Conservation (phyloP, 2,329 filamentous ascomycete species). For the Ophiostoma sp. region DNA sequence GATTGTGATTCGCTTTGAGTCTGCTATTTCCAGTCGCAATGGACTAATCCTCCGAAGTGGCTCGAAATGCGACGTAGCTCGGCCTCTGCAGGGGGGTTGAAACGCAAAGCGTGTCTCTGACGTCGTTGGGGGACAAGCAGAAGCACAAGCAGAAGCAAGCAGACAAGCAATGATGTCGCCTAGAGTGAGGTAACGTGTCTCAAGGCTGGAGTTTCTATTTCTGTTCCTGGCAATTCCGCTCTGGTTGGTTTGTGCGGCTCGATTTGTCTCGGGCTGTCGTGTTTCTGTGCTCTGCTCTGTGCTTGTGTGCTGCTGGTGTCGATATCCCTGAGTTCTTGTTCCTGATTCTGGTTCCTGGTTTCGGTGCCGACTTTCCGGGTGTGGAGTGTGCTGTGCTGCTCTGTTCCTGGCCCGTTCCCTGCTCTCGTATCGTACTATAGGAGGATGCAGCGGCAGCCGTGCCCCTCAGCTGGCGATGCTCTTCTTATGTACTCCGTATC, state of each 20-base stretch:
- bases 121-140: constrained; percentile 12
- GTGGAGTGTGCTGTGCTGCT: background rate
- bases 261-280: constrained; percentile 1
- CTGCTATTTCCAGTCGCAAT: background rate
- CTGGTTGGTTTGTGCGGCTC: background rate
- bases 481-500: background rate
- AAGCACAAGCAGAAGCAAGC: background rate
- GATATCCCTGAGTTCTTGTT: background rate
- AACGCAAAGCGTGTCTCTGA: constrained; percentile 17
- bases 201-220: background rate
- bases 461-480: background rate
- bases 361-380: background rate
- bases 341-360: background rate
- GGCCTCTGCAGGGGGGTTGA: constrained; percentile 12
- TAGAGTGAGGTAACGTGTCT: background rate
- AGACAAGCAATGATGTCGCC: background rate
- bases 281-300: background rate
- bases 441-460: background rate
- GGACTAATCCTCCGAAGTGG: background rate
- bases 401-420: background rate
- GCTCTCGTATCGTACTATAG: background rate
- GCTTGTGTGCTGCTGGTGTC: background rate
- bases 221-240: background rate
- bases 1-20: background rate
- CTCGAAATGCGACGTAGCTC: constrained; percentile 15